phyloP scores from a whole-genome alignment of 78 protist species.

The Creolimax fragrantissima region DNA sequence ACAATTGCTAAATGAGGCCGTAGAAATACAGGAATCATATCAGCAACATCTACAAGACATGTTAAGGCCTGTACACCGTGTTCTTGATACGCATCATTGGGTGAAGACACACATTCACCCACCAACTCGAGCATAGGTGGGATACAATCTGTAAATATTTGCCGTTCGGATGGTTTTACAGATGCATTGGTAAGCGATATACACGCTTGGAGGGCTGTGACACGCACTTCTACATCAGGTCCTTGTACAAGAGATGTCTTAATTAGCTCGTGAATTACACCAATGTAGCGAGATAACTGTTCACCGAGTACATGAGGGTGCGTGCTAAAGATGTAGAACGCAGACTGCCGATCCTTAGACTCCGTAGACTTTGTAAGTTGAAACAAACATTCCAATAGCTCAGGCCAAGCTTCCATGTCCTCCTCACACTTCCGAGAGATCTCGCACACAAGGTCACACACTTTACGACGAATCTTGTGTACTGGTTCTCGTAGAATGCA shows the following conservation, averaged over 20 bases:
- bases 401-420: neutral
- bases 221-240: neutral
- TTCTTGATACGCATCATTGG: neutral
- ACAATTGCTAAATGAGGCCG: neutral
- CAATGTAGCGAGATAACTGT: neutral
- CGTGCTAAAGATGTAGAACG: neutral
- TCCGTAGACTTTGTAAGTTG: neutral
- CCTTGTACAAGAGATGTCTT: neutral
- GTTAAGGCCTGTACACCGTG: neutral
- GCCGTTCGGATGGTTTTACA: neutral
- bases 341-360: neutral
- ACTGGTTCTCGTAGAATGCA: neutral
- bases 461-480: neutral
- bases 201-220: neutral
- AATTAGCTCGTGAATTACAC: neutral
- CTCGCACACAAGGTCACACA: neutral
- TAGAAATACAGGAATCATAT: neutral
- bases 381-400: neutral
- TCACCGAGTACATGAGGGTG: neutral
- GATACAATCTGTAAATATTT: neutral
- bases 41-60: neutral
- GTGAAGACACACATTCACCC: neutral
- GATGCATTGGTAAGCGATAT: neutral
- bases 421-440: neutral
- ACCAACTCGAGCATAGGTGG: neutral